Conservation (phyloP, 2,329 filamentous ascomycete genomes). For the Cladosporium sp. region DNA sequence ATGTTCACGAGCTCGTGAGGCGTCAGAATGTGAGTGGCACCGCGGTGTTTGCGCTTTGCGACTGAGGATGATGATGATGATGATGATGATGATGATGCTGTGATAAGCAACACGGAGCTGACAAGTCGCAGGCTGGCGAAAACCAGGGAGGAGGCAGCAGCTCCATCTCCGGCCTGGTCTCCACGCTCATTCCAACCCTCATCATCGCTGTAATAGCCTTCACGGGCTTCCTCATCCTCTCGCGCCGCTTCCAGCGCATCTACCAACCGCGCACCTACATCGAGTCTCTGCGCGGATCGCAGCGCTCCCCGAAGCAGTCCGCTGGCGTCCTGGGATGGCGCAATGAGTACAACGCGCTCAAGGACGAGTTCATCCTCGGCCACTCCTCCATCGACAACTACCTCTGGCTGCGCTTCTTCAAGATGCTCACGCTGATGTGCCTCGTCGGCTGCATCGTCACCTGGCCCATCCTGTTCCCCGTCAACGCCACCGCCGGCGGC, state of each 20-base stretch:
- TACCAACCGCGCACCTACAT: conserved; percentile 30
- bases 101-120: neutral
- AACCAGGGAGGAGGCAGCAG: conserved; percentile 32
- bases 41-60: too few relatives aligned
- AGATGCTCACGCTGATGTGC: conserved; percentile 36
- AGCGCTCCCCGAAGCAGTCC: conserved; percentile 42
- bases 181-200: conserved; percentile 43
- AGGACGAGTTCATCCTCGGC: conserved; percentile 39
- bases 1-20: too few relatives aligned
- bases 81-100: too few relatives aligned
- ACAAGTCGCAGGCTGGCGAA: conserved; percentile 4
- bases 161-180: conserved; percentile 44
- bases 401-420: conserved; percentile 43
- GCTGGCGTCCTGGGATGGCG: conserved; percentile 49
- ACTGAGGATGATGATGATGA: too few relatives aligned
- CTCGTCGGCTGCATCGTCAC: conserved; percentile 40
- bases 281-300: conserved; percentile 27
- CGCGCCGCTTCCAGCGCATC: conserved; percentile 36
- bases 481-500: conserved; percentile 35
- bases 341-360: conserved; percentile 33
- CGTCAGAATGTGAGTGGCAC: too few relatives aligned
- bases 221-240: conserved; percentile 40
- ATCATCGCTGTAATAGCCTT: conserved; percentile 41
- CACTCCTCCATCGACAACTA: conserved; percentile 43
- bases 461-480: conserved; percentile 42